Conservation (phyloP, 2,329 filamentous ascomycete species). For the Ophiocordyceps unilateralis region DNA sequence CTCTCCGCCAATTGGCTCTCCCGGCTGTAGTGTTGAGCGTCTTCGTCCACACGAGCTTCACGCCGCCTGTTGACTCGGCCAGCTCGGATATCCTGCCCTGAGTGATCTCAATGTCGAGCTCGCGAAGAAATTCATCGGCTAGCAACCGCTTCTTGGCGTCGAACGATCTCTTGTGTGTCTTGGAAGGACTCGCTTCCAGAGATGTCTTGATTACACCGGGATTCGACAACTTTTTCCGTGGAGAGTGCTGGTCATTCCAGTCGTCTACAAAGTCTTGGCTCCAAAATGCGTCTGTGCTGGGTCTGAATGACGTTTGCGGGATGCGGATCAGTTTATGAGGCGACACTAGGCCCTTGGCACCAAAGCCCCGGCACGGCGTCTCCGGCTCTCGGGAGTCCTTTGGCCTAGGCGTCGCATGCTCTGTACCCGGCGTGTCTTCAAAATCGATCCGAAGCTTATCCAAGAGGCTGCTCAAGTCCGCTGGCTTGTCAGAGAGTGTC, state of each 20-base stretch:
- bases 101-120: constrained; percentile 52
- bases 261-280: constrained; percentile 38
- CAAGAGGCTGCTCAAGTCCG: background rate
- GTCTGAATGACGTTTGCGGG: constrained; percentile 34
- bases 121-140: constrained; percentile 44
- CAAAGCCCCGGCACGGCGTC: constrained; percentile 7
- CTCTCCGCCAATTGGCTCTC: constrained; percentile 53
- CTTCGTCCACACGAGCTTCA: constrained; percentile 57
- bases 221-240: constrained; percentile 17
- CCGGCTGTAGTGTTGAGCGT: constrained; percentile 69
- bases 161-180: constrained; percentile 39
- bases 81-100: constrained; percentile 39
- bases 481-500: background rate
- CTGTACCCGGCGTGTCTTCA: background rate
- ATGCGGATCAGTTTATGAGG: constrained; percentile 20
- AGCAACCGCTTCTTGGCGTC: constrained; percentile 42
- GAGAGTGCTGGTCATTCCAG: constrained; percentile 47
- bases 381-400: constrained; percentile 3
- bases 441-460: background rate
- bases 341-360: constrained; percentile 10
- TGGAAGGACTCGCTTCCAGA: constrained; percentile 13
- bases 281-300: constrained; percentile 42
- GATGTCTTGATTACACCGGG: constrained; percentile 7
- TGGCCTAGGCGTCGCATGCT: background rate
- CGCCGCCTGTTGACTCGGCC: constrained; percentile 47